A percentile compares a stretch with the other conserved stretches of the same genome.
phyloP scores from a whole-genome alignment of 208 protist genomes.

The Trypanosoma scelopori region DNA sequence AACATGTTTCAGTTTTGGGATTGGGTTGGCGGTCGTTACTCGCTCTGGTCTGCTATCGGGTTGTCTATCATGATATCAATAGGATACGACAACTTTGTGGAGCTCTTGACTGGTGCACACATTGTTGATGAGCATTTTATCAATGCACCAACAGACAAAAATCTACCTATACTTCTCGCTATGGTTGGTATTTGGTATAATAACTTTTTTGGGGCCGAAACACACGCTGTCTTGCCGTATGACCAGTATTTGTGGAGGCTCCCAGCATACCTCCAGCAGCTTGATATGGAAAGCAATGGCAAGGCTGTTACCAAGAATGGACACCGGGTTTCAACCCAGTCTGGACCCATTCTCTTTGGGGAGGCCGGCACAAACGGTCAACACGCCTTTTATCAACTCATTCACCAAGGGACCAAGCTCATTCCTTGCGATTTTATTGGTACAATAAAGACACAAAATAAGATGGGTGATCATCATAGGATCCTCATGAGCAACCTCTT shows the following conservation, averaged over 20 bases:
- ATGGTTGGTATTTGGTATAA: constrained; percentile 97
- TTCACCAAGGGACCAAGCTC: constrained; percentile 96
- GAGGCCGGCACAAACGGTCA: constrained; percentile 94
- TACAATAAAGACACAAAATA: constrained; percentile 90
- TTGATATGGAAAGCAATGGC: constrained; percentile 98
- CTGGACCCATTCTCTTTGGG: constrained; percentile 96
- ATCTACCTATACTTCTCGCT: constrained; percentile 94
- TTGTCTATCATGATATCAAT: constrained; percentile 94
- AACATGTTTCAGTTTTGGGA: constrained; percentile 99
- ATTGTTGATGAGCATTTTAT: constrained; percentile 83
- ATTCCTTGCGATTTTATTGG: constrained; percentile 97
- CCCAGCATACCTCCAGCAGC: constrained; percentile 98
- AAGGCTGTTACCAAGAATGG: constrained; percentile 88
- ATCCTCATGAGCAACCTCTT: constrained; percentile 97
- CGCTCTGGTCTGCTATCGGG: constrained; percentile 97
- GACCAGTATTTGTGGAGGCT: constrained; percentile 97
- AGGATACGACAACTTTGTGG: constrained; percentile 94
- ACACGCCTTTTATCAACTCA: constrained; percentile 97
- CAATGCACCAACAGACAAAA: constrained; percentile 64
- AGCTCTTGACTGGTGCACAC: constrained; percentile 91
- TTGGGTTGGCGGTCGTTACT: constrained; percentile 98
- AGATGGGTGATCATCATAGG: constrained; percentile 93
- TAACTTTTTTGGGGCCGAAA: constrained; percentile 95
- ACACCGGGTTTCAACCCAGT: constrained; percentile 61
- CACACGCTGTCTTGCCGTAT: constrained; percentile 97